Evolutionary conservation across 2,329 filamentous ascomycete species (phyloP), one percentile per base, ranked within the genome.

Genomic region (Blastomyces parvus): DNA sequence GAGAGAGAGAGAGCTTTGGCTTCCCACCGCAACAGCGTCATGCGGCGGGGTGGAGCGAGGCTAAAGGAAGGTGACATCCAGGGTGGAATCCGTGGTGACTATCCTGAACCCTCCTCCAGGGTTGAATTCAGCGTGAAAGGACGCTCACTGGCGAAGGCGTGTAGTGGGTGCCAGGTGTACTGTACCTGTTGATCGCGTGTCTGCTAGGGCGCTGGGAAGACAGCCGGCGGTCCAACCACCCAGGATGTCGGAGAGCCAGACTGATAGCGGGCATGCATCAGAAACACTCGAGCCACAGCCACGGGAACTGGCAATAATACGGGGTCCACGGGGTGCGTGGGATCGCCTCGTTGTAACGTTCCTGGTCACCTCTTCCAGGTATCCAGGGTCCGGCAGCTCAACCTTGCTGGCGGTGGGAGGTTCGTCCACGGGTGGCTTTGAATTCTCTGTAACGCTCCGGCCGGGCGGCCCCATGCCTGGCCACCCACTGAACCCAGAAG

Each of bases 21-120:
- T n/a, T 33, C 53, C 33, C 11, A 40, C 36, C 33, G 30, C 33
- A 22, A 27, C 36, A 46, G 36, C 14, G 53, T 46, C 38, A 44
- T 33, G 50, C 44, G 13, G 46, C 25, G 30, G 52, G 44, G 62
- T 63, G 64, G 62, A 48, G 60, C 38, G 60, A 44, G 48, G 8
- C 13, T 38, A 42, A 62, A 52, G 13, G 40, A 65, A 61, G 64
- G 64, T 66, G 58, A 63, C 64, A 66, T 66, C 61, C 62, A 59
- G 36, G 50, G 63, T 66, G 63, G 64, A 62, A 63, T 36, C 19
- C 33, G 33, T 33, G 33, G 33, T 33, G 33, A 33, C 33, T 33
- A 33, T 33, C 7, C 33, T 33, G 33, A 33, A 33, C 33, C 33
- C 5, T 33, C 5, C 4, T 33, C 33, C 38, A 42, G 14, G 38